Base-by-base conservation (phyloP, 2,329 filamentous ascomycete species). In the Aspergillus luchuensis region DNA sequence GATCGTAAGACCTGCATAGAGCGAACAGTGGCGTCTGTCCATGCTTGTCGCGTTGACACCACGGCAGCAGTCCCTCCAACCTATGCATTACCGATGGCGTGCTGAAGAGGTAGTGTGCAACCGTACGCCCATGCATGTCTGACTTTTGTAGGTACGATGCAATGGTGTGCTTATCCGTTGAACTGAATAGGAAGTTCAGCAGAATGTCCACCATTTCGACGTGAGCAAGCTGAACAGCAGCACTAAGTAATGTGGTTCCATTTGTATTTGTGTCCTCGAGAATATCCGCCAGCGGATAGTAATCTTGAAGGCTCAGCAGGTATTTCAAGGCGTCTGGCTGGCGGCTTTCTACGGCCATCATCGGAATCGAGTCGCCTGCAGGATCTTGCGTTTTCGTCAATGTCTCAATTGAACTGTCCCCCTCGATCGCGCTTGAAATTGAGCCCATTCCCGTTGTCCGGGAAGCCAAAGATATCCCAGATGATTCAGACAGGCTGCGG, bases 1-100 rank as follows among this genome's bases (percentile, higher is more conserved):
- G 92, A 72, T 99, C 95, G 71, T 99, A 99, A 0, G 92, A 98
- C 68, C 95, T 87, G 74, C 93, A 98, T 1, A 98, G 82, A 2
- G 95, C 95, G 74, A 99, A 98, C 8, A 99, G 80, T 1, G 95
- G 96, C n/a, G 96, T 99, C 76, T 98, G 95, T 0, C 95, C 95
- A 72, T 98, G 97, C 74, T 92, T 96, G 76, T 99, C 95, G 67
- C 89, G 92, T 75, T 96, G 87, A 60, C 87, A 86, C 95, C 95
- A 99, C 8, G 92, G 91, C 56, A 99, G 81, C 66, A 94, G 78
- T 61, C 85, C 83, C 2, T 92, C 93, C 62, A 98, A 89, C 57
- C 85, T 84, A 48, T 82, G 80, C 66, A 99, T 95, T 19, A 99
- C 81, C 56, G 85, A 83, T 2, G 95, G 95, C 8, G 91, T 89